Conservation (phyloP, 2,329 filamentous ascomycete genomes). For the Emericellopsis atlantica region DNA sequence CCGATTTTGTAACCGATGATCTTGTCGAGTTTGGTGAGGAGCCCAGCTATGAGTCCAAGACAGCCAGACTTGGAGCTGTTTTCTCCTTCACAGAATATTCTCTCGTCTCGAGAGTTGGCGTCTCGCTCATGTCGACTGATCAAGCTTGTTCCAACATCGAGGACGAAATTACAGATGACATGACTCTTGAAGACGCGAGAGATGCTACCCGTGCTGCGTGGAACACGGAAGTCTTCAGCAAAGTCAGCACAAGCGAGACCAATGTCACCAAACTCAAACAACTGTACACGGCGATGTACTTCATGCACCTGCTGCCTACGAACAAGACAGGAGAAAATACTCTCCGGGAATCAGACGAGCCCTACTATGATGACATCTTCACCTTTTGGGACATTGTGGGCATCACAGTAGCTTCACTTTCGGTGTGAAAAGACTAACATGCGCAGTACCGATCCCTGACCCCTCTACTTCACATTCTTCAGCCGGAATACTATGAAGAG, state of each 20-base stretch:
- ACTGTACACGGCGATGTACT: conserved; percentile 62
- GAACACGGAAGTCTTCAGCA: conserved; percentile 50
- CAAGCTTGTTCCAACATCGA: conserved; percentile 62
- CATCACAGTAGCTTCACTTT: conserved; percentile 47
- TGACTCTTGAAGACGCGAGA: conserved; percentile 34
- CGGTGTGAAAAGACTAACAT: conserved; percentile 55
- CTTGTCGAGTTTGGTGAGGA: conserved; percentile 18
- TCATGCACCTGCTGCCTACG: conserved; percentile 57
- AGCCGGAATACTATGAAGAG: conserved; percentile 50
- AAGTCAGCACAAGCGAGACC: conserved; percentile 52
- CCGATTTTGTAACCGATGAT: conserved; percentile 13
- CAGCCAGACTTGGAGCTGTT: conserved; percentile 32
- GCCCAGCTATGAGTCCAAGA: conserved; percentile 16
- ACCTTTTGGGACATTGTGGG: conserved; percentile 66
- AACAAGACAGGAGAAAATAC: conserved; percentile 68
- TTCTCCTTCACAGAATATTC: conserved; percentile 36
- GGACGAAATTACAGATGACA: conserved; percentile 46
- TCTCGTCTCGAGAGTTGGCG: conserved; percentile 51
- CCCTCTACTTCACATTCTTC: conserved; percentile 50
- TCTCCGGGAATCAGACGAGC: conserved; percentile 56
- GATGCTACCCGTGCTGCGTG: conserved; percentile 47
- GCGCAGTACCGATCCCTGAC: conserved; percentile 56
- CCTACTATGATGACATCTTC: conserved; percentile 59
- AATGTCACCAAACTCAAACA: conserved; percentile 43
- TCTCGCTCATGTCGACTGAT: conserved; percentile 56